Percentiles rank a stretch among this genome's conserved stretches.
Conservation (phyloP, 148 eudicot species). For the Rheum nobile region DNA sequence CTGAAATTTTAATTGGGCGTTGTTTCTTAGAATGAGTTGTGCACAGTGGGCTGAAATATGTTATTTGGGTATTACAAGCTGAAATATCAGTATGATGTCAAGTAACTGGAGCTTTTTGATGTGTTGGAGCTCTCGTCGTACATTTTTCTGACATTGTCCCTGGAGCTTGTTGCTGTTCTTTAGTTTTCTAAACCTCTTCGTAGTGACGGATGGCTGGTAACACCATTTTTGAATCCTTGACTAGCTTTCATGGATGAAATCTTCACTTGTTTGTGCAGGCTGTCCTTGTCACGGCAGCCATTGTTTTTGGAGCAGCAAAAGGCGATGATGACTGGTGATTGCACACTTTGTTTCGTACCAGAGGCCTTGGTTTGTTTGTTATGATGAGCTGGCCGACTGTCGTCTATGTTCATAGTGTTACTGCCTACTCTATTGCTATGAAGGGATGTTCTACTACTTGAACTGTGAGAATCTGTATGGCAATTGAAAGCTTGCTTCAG, state of each 20-base stretch:
- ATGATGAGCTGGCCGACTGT: no score
- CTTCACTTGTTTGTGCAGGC: slow-evolving; percentile 28
- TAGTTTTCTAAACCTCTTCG: no score
- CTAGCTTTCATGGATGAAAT: not conserved
- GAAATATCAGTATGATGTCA: not conserved
- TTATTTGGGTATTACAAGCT: not conserved
- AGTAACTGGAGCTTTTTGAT: not conserved
- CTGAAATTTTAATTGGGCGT: not conserved
- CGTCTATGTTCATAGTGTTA: no score
- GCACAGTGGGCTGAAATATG: not conserved
- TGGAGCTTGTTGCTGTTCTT: not conserved
- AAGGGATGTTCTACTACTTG: no score
- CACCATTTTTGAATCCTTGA: not conserved
- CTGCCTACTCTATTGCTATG: no score
- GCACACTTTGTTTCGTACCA: not conserved
- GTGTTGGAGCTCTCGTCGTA: not conserved
- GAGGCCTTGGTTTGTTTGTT: not conserved
- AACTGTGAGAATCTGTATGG: no score
- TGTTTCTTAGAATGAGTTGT: not conserved
- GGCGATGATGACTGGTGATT: slow-evolving; percentile 19
- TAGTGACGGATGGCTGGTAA: no score
- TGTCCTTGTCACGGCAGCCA: slow-evolving; percentile 31
- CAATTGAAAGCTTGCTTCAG: no score
- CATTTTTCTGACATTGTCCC: not conserved
- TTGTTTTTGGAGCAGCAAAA: slow-evolving; percentile 27